phyloP scores from a whole-genome alignment of 1,139 yeast species.

The Protomyces inundatus region DNA sequence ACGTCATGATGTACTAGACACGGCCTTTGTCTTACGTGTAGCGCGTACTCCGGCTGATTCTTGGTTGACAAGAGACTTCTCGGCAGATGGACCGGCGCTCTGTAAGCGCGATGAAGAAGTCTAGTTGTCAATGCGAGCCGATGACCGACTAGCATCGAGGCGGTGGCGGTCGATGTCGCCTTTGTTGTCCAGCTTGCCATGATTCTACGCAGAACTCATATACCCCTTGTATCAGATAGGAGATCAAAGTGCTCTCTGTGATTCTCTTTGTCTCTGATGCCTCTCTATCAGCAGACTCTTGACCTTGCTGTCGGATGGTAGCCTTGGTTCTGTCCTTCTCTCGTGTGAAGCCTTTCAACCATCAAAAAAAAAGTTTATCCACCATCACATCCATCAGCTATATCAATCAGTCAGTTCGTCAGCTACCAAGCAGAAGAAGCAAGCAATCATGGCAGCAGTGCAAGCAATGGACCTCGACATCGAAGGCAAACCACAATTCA shows the following conservation, averaged over 20 bases:
- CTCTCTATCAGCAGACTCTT: no score
- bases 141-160: not conserved
- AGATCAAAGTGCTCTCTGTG: no score
- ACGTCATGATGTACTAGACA: not conserved
- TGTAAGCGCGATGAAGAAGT: not conserved
- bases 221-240: no score
- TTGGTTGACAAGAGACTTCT: not conserved
- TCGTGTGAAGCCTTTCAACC: not conserved
- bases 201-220: no score
- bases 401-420: not conserved
- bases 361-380: not conserved
- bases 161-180: not conserved
- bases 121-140: not conserved
- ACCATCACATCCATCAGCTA: not conserved
- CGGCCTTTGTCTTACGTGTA: not conserved
- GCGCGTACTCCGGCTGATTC: no score
- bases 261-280: no score
- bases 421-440: slow-evolving; percentile 4
- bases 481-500: slow-evolving; percentile 82
- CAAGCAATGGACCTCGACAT: slow-evolving; percentile 61
- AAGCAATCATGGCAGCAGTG: slow-evolving; percentile 34
- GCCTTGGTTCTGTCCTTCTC: not conserved
- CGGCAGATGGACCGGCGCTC: not conserved
- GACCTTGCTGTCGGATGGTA: not conserved
- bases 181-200: not conserved